Base-by-base conservation (phyloP, 192 early-diverging fungal species). In the Podila verticillata region DNA sequence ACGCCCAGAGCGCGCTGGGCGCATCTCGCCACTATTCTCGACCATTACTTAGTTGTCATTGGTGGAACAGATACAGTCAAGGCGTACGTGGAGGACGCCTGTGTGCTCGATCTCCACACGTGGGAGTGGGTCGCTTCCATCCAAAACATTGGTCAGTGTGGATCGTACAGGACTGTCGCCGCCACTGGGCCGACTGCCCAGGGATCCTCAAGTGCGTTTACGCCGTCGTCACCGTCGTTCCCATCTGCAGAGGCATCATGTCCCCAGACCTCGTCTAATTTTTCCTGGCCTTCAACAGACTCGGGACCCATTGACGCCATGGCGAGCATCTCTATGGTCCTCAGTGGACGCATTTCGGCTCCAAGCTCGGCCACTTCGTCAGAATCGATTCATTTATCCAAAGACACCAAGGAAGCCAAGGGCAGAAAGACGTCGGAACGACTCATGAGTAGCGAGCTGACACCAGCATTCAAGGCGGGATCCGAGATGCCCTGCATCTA, bases 111-210 rank as follows among this genome's bases (percentile, higher is more conserved):
- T 28, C 61, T 80, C 6, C 69, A 63, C 54, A 72, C 75, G 19
- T 80, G 75, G 75, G 69, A 80, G 54, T 80, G 75, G 75, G 75
- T 80, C n/a, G 75, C 75, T 5, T 80, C 75, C 3, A 51, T 80
- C 19, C 44, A 56, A 61, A 72, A 72, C 44, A 72, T 80, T 64
- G 75, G 75, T 0, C 75, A 80, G 48, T 80, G 75, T 29, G 75
- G 75, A n/a, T 68, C 75, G 5, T 80, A 80, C 39, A 61, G 75
- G 48, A 80, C 75, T 17, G 57, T 80, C 3, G 75, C 75, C 4
- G 70, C 75, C 4, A 64, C 75, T n/a, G 75, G 75, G 24, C 75
- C 75, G 20, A 68, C 61, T 48, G 9, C 63, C 22, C 39, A 44
- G 4, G 64, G 63, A 29, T 36, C 75, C 12, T 48, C 59, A 0